Evolutionary conservation across 345 rosid species (phyloP), one percentile per base, ranked within the genome.

Genomic region (Litchi chinensis): DNA sequence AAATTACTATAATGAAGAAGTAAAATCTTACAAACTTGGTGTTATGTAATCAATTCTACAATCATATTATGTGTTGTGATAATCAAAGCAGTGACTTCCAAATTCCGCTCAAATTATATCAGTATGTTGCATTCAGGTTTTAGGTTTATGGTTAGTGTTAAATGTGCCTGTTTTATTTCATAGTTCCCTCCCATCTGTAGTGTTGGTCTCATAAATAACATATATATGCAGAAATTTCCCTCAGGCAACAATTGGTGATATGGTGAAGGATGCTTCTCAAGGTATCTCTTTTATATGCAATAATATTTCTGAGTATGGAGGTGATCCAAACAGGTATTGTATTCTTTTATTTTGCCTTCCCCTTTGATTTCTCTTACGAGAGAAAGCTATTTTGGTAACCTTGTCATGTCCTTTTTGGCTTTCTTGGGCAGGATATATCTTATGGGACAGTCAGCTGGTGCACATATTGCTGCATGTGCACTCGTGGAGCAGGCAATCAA

Each of bases 401-500:
- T 56, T 68, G 44, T 65, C 26, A 40, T 60, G 26, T 43, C 56
- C 2, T 71, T 39, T 56, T 67, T 41, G 37, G 72, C 76, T 79
- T 71, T 67, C 43, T 70, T 65, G 75, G 60, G 72, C 80, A 96
- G 99, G 84, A 87, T 96, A 72, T 94, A 90, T 83, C 86, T 96
- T 70, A 96, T 96, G 98, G 98, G 99, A 52, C 98, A 94, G 87
- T 96, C 99, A 67, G 99, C 99, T 82, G 98, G 98, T 81, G 99
- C 98, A 71, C 99, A 96, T 82, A 94, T 94, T 22, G 93, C 97
- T 63, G 94, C 98, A 80, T 94, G 99, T 80, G 79, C 95, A 28
- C 88, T 96, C 18, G 79, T 96, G 84, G 94, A 96, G 77, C 99
- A 96, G 87, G 97, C 97, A 68, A 83, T 93, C 80, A 96, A 93